Percentiles rank a stretch among this genome's conserved stretches.
Conservation (phyloP, 108 stramenopile species). For the Cyclostephanos invisitatus region DNA sequence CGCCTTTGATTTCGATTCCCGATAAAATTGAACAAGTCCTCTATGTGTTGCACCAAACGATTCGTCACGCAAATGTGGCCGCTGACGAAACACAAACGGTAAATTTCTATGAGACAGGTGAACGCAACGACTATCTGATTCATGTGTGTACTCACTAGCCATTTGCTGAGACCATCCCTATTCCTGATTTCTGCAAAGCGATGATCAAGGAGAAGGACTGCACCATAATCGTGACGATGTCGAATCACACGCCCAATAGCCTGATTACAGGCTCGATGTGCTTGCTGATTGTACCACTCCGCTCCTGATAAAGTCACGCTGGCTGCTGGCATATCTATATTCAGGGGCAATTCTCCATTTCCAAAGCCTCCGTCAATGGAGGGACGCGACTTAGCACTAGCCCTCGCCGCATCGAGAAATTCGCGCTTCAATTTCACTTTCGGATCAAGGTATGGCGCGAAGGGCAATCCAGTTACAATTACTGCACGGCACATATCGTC, state of each 20-base stretch:
- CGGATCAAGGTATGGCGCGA: conserved; percentile 92
- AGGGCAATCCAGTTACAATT: conserved; percentile 97
- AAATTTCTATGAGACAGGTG: background rate
- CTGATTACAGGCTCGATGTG: conserved; percentile 97
- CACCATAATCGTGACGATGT: conserved; percentile 95
- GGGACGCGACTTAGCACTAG: conserved; percentile 47
- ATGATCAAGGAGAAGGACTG: conserved; percentile 92
- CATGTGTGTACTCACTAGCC: conserved; percentile 50
- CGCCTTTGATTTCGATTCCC: conserved; percentile 57
- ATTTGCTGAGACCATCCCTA: conserved; percentile 76
- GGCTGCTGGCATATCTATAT: background rate
- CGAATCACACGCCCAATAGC: conserved; percentile 98
- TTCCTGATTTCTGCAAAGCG: conserved; percentile 85
- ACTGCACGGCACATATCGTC: conserved; percentile 93
- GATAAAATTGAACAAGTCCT: conserved; percentile 66
- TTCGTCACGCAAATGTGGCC: conserved; percentile 77
- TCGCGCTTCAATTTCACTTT: conserved; percentile 93
- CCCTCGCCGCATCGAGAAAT: conserved; percentile 83
- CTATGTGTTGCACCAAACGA: conserved; percentile 63
- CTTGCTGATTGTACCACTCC: conserved; percentile 98
- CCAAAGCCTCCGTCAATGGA: conserved; percentile 80
- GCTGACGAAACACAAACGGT: conserved; percentile 16
- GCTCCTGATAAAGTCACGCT: conserved; percentile 72
- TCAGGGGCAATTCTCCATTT: conserved; percentile 3
- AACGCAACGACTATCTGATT: background rate